phyloP scores from a whole-genome alignment of 192 early-diverging fungal species.

The Coemansia sp. region DNA sequence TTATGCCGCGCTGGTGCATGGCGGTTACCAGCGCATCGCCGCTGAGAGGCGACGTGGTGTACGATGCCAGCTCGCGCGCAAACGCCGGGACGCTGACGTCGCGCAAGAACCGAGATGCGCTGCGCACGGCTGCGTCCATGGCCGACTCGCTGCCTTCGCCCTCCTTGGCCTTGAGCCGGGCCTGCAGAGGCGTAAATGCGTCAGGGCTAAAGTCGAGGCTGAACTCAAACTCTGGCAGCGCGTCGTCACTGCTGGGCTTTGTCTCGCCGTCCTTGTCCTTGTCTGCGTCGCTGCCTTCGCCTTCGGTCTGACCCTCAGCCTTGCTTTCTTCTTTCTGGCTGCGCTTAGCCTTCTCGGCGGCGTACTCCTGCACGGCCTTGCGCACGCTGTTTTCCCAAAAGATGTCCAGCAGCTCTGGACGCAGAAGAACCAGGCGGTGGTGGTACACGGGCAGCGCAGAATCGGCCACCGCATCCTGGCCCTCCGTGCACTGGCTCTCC shows the following conservation, averaged over 20 bases:
- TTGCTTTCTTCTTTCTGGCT: conserved; percentile 21
- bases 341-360: conserved; percentile 32
- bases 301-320: conserved; percentile 12
- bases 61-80: conserved; percentile 61
- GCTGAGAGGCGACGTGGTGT: conserved; percentile 72
- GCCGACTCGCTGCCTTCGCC: conserved; percentile 26
- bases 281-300: conserved; percentile 13
- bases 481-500: conserved; percentile 63
- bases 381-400: conserved; percentile 84
- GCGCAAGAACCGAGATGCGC: conserved; percentile 74
- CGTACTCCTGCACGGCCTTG: conserved; percentile 55
- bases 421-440: conserved; percentile 78
- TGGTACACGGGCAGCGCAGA: conserved; percentile 71
- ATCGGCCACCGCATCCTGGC: conserved; percentile 25
- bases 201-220: conserved; percentile 59
- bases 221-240: conserved; percentile 53
- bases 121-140: conserved; percentile 68
- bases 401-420: conserved; percentile 80
- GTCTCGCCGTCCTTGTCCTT: conserved; percentile 6
- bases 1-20: conserved; percentile 94
- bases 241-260: conserved; percentile 11
- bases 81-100: conserved; percentile 65
- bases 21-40: conserved; percentile 71
- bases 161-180: conserved; percentile 15
- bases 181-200: conserved; percentile 60